Evolutionary conservation across 2,329 filamentous ascomycete genomes (phyloP), one percentile per base, ranked within the genome.

Genomic region (Paecilomyces niveus): DNA sequence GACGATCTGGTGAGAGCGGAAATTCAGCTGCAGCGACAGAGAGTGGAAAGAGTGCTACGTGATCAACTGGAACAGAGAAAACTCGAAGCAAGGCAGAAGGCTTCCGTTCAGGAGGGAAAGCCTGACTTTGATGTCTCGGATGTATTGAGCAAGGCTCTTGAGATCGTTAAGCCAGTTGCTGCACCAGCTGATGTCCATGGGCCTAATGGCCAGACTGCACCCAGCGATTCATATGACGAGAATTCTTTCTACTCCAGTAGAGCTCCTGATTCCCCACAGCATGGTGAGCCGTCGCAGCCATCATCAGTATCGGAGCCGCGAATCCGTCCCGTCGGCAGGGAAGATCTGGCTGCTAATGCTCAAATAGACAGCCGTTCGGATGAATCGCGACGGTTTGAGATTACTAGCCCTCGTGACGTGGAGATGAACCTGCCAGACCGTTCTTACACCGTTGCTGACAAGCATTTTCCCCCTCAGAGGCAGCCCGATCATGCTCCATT

Each of bases 191-290:
- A 81, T 71, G 76, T 65, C 39, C 71, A 76, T 62, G 72, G 75
- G 59, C 79, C 80, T 80, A 83, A 84, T 77, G 80, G 80, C 65
- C 80, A 87, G 74, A 80, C 80, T 69, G 85, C 85, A 72, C 82
- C 83, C 70, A 89, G 82, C 82, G 90, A 93, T 74, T 94, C 90
- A 35, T 90, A 92, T 77, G 92, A 97, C 76, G 89, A 95, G 72
- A 92, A 95, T 70, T 94, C 92, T 49, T 96, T 96, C 75, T 97
- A 97, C 80, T 97, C 93, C 65, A 97, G 92, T 76, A 90, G 89
- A 78, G 84, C 83, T 63, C 88, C 92, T 79, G 89, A 92, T 72
- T 96, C 92, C 63, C 80, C 83, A 71, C 79, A 81, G 61, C 73
- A 76, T 45, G 73, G 72, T 57, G 69, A 72, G 15, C 70, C 68